Evolutionary conservation across 805 yeast species (phyloP), one percentile per base, ranked within the genome.

Genomic region (Metschnikowia picachoensis): DNA sequence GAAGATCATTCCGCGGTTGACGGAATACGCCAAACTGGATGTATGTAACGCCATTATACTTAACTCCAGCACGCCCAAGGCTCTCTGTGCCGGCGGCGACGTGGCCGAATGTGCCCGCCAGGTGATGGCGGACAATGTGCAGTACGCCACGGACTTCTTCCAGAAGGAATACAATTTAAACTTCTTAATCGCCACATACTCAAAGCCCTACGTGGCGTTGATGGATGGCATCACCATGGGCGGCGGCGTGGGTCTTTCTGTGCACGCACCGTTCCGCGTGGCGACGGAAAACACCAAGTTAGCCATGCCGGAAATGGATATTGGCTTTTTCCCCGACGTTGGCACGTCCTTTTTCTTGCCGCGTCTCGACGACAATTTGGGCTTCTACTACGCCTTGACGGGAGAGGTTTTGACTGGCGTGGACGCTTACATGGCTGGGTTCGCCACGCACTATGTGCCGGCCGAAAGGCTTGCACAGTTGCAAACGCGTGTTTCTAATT

Each of bases 241-340:
- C 45, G 98, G 98, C 43, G 98, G 98, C 57, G 96, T 90, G 37
- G 98, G 99, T 4, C 70, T 94, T 37, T 76, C 92, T 0, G 85
- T 88, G 35, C 98, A 94, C 67, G 84, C 88, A 11, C 92, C 97
- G 3, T 92, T 92, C 74, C 80, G 98, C 60, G 72, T 94, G 33
- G 95, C 95, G n/a, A 87, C 96, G 35, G 97, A 92, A 58, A 78
- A 79, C 58, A 91, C 98, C 10, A 77, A 83, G 62, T 78, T 90
- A 70, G 96, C 98, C 51, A 94, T 94, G 99, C 98, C 99, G 8
- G 98, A 94, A 68, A 86, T 95, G 76, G 90, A 87, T 60, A 94
- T 94, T 64, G 99, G 99, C 1, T 88, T 89, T 66, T 87, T 88
- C 68, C 95, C 96, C 16, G 99, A 94, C 65, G 98, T 94, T 11